A percentile compares a stretch with the other conserved stretches of the same genome.
Evolutionary conservation across 495 filamentous ascomycete species (phyloP).

Genomic region (Schizothecium vesticola): DNA sequence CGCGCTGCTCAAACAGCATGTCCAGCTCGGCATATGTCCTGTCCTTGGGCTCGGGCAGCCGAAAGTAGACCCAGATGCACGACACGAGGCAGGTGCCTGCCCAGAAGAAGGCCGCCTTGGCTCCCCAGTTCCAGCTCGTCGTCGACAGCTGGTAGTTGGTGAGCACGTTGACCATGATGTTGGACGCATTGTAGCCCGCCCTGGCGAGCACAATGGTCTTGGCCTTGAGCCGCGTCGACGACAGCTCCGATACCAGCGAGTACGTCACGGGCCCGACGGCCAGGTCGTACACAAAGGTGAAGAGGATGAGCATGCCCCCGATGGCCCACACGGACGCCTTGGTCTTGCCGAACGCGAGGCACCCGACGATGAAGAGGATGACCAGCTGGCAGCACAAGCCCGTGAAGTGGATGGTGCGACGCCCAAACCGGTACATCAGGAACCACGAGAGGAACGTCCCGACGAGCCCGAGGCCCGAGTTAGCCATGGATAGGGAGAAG

Average conservation of each 20-base stretch:
- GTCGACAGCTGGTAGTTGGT: constrained; percentile 36
- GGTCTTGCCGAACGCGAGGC: constrained; percentile 20
- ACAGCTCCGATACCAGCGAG: constrained; percentile 32
- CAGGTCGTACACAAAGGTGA: constrained; percentile 35
- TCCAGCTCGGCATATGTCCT: constrained; percentile 45
- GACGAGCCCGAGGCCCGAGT: constrained; percentile 37
- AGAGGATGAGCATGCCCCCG: constrained; percentile 36
- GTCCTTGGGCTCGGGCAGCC: constrained; percentile 37
- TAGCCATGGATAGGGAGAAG: constrained; percentile 32
- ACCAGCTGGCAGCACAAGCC: constrained; percentile 28
- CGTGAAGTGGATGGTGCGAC: constrained; percentile 36
- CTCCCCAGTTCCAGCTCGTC: constrained; percentile 32
- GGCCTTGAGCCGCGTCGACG: constrained; percentile 34
- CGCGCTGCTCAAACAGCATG: constrained; percentile 13
- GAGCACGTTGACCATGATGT: constrained; percentile 31
- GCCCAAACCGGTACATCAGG: constrained; percentile 33
- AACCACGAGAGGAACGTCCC: constrained; percentile 40
- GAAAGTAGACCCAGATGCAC: constrained; percentile 35
- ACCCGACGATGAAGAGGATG: constrained; percentile 33
- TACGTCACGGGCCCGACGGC: constrained; percentile 41
- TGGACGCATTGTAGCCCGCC: constrained; percentile 28
- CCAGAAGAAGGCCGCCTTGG: constrained; percentile 38
- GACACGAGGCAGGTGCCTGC: constrained; percentile 20
- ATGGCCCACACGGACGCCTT: constrained; percentile 24
- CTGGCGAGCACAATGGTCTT: constrained; percentile 37